Percentiles rank a stretch among this genome's conserved stretches.
phyloP scores from a whole-genome alignment of 2,329 filamentous ascomycete genomes.

The Onygenales sp. region DNA sequence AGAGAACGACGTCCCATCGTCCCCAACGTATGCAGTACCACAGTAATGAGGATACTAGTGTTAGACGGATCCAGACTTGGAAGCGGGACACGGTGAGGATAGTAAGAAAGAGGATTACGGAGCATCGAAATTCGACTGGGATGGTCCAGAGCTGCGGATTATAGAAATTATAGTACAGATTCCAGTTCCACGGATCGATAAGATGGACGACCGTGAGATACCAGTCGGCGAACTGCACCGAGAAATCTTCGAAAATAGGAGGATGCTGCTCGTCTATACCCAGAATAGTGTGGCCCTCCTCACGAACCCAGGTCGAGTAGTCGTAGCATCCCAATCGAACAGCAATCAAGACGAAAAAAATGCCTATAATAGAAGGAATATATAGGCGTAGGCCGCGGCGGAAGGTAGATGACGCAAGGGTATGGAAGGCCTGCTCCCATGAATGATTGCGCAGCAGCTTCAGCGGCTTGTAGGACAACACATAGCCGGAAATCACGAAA shows the following conservation, averaged over 20 bases:
- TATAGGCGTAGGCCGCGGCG: slow-evolving; percentile 35
- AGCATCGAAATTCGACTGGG: slow-evolving; percentile 36
- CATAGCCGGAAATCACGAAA: slow-evolving; percentile 40
- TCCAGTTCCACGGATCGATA: slow-evolving; percentile 30
- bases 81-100: slow-evolving; percentile 32
- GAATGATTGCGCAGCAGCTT: slow-evolving; percentile 28
- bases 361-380: slow-evolving; percentile 29
- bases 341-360: slow-evolving; percentile 28
- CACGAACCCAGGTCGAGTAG: slow-evolving; percentile 26
- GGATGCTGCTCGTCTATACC: slow-evolving; percentile 37
- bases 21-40: slow-evolving; percentile 34
- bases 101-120: slow-evolving; percentile 34
- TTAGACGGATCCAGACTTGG: slow-evolving; percentile 23
- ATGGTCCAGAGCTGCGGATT: slow-evolving; percentile 40
- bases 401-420: slow-evolving; percentile 34
- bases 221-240: slow-evolving; percentile 28
- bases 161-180: slow-evolving; percentile 33
- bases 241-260: slow-evolving; percentile 22
- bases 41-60: slow-evolving; percentile 22
- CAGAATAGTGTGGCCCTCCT: slow-evolving; percentile 27
- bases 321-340: slow-evolving; percentile 34
- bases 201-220: slow-evolving; percentile 25
- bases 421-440: slow-evolving; percentile 31
- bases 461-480: slow-evolving; percentile 33
- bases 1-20: slow-evolving; percentile 35